These are phyloP conservation scores for Cryphonectria radicalis DNA, from an alignment of 2,329 filamentous ascomycete genomes.

Conservation along the genomic window DNA sequence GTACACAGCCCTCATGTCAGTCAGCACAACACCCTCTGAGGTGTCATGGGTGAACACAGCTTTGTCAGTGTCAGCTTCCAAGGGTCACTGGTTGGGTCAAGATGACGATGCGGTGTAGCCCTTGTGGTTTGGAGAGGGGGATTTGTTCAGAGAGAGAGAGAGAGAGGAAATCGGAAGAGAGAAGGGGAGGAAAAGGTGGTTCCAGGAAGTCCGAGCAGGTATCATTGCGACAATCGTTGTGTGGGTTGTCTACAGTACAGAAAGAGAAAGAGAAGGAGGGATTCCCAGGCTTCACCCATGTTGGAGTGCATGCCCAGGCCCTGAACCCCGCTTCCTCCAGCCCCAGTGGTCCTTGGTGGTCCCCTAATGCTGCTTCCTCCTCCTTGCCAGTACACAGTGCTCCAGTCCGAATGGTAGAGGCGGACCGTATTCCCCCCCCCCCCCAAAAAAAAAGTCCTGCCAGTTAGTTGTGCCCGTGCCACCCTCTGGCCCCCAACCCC, in stretches of 20 bases:
- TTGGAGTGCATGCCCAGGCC: background rate
- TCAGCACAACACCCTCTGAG: background rate
- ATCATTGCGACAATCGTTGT: background rate
- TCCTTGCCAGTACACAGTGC: background rate
- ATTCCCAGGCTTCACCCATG: background rate
- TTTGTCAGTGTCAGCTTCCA: background rate
- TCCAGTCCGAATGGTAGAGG: slow-evolving; percentile 3
- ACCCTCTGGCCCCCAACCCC: background rate
- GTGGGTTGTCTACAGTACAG: background rate
- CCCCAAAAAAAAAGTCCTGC: background rate
- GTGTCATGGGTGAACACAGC: background rate
- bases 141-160: background rate
- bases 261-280: background rate
- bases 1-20: background rate
- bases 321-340: slow-evolving; percentile 7
- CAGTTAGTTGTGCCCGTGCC: background rate
- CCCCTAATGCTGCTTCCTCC: background rate
- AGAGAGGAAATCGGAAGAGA: no score
- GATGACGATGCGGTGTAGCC: background rate
- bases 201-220: background rate
- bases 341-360: background rate
- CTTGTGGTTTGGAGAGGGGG: background rate
- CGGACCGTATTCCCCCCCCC: background rate
- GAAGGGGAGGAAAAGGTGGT: background rate
- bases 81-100: background rate